These are phyloP conservation scores for Termitomyces sp. DNA, from an alignment of 768 basidiomycete species.

Conservation along the genomic window DNA sequence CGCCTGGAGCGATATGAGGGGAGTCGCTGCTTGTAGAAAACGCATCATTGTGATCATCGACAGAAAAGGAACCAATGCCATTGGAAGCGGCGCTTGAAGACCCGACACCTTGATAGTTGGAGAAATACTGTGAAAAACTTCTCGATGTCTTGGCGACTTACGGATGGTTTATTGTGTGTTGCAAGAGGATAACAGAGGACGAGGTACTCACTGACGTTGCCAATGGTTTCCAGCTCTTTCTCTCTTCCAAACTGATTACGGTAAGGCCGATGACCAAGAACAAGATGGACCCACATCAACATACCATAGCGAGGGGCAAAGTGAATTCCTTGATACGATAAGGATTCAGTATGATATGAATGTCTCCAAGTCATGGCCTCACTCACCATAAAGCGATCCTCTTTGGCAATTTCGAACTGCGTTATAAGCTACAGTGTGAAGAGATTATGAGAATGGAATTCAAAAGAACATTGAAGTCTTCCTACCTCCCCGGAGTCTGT, in stretches of 20 bases:
- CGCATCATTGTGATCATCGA: conserved; percentile 41
- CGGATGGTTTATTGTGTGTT: neutral
- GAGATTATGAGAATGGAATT: neutral
- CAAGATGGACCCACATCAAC: conserved; percentile 11
- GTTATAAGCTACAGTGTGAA: conserved; percentile 53
- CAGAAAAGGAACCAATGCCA: conserved; percentile 22
- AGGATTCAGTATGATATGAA: neutral
- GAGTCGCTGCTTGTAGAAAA: conserved; percentile 43
- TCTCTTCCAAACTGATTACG: conserved; percentile 62
- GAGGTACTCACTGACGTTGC: conserved; percentile 55
- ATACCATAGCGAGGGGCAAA: conserved; percentile 62
- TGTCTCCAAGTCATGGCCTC: conserved; percentile 11
- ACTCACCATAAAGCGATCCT: conserved; percentile 68
- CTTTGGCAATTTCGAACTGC: conserved; percentile 58
- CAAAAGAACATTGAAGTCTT: neutral
- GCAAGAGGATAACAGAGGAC: neutral
- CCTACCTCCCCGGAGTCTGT: conserved; percentile 56
- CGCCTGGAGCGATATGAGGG: conserved; percentile 11
- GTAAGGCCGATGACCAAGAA: neutral
- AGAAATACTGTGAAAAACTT: conserved; percentile 56
- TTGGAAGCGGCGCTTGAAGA: conserved; percentile 34
- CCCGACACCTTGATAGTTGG: conserved; percentile 39
- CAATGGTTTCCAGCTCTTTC: conserved; percentile 64
- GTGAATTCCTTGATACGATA: conserved; percentile 54
- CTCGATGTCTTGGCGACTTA: conserved; percentile 49